These are phyloP conservation scores for Aristolochia contorta DNA, from an alignment of 164 flowering plant species.

Conservation along the genomic window DNA sequence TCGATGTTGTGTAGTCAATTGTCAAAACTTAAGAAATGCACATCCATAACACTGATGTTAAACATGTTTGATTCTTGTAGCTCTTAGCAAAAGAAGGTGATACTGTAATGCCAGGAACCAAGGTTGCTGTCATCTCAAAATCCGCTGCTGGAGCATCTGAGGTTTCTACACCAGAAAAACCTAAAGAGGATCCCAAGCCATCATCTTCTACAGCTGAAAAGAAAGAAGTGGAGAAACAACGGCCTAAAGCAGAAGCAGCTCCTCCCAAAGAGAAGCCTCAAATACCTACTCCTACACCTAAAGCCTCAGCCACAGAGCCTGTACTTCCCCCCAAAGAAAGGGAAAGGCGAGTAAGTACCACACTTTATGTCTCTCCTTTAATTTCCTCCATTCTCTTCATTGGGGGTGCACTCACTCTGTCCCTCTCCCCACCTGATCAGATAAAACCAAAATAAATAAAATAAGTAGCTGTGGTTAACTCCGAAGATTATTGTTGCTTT, in stretches of 20 bases:
- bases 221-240: conserved; percentile 26
- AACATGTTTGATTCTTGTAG: conserved; percentile 20
- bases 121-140: conserved; percentile 77
- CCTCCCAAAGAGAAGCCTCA: conserved; percentile 46
- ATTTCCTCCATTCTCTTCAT: too few relatives aligned
- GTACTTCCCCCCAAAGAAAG: conserved; percentile 95
- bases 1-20: too few relatives aligned
- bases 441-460: too few relatives aligned
- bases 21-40: too few relatives aligned
- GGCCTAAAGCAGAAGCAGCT: conserved; percentile 41
- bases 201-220: conserved; percentile 35
- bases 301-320: conserved; percentile 61
- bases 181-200: conserved; percentile 25
- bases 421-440: too few relatives aligned
- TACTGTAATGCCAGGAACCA: conserved; percentile 88
- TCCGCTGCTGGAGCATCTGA: conserved; percentile 60
- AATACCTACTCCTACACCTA: conserved; percentile 40
- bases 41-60: not conserved
- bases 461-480: not conserved
- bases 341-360: conserved; percentile 72
- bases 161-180: conserved; percentile 36
- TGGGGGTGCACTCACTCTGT: too few relatives aligned
- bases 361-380: too few relatives aligned
- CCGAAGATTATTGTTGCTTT: not conserved
- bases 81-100: conserved; percentile 91